Evolutionary conservation across 2,329 filamentous ascomycete species (phyloP).

Genomic region (Diplodia sapinea): DNA sequence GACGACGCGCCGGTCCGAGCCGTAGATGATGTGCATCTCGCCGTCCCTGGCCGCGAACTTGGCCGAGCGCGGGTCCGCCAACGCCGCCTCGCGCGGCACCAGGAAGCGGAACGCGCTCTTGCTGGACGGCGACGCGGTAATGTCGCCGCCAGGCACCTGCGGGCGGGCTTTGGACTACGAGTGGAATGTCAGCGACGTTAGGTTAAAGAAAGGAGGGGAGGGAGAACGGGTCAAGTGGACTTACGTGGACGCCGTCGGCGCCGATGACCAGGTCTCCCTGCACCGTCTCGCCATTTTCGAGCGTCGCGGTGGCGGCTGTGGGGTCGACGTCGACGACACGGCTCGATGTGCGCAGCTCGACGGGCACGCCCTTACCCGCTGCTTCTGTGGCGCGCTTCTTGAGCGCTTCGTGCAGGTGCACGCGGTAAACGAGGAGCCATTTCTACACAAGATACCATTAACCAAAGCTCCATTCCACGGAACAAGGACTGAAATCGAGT

Average conservation of each 20-base stretch:
- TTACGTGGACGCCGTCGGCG: conserved; percentile 61
- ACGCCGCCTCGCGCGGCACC: conserved; percentile 53
- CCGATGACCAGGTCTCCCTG: conserved; percentile 60
- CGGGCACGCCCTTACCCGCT: conserved; percentile 39
- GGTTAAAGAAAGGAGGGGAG: conserved; percentile 17
- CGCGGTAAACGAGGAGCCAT: conserved; percentile 56
- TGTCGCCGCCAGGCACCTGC: conserved; percentile 40
- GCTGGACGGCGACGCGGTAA: conserved; percentile 55
- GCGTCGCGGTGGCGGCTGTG: conserved; percentile 49
- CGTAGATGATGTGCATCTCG: conserved; percentile 53
- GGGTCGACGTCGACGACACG: conserved; percentile 55
- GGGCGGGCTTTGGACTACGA: conserved; percentile 41
- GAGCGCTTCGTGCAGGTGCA: conserved; percentile 60
- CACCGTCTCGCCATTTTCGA: conserved; percentile 54
- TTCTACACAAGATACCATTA: background rate
- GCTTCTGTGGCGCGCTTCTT: conserved; percentile 43
- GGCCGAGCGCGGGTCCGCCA: conserved; percentile 49
- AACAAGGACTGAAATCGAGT: too few species aligned
- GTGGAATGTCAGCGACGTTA: conserved; percentile 30
- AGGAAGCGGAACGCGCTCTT: conserved; percentile 66
- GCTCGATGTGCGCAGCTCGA: conserved; percentile 50
- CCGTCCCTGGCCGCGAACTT: conserved; percentile 48
- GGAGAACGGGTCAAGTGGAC: conserved; percentile 14
- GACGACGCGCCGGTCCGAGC: conserved; percentile 52
- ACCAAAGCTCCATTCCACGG: background rate